These are phyloP conservation scores for Hypoxylon rickii DNA, from an alignment of 495 filamentous ascomycete genomes.

Conservation along the genomic window DNA sequence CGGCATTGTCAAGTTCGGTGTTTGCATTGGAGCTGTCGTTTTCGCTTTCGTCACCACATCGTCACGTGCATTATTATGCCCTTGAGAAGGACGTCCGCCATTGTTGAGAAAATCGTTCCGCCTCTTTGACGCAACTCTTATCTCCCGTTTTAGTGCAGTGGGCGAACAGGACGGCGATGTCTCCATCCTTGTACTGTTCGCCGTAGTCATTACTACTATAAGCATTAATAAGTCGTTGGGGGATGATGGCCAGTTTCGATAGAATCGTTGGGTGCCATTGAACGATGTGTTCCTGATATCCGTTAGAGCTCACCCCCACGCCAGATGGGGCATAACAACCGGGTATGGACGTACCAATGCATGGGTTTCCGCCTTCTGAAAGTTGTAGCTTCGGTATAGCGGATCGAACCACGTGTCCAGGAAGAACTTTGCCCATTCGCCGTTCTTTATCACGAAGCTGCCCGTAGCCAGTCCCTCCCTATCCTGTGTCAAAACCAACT, in stretches of 20 bases:
- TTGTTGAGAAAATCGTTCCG: slow-evolving; percentile 49
- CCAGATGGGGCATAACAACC: not conserved
- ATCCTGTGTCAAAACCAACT: slow-evolving; percentile 86
- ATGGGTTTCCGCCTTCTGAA: slow-evolving; percentile 91
- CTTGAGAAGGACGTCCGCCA: slow-evolving; percentile 51
- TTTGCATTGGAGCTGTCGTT: slow-evolving; percentile 13
- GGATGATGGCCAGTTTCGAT: slow-evolving; percentile 81
- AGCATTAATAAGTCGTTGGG: slow-evolving; percentile 79
- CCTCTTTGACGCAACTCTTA: slow-evolving; percentile 71
- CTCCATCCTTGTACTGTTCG: slow-evolving; percentile 76
- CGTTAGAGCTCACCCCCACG: slow-evolving; percentile 25
- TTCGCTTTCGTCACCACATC: slow-evolving; percentile 16
- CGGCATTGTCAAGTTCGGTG: slow-evolving; percentile 15
- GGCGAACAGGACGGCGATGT: slow-evolving; percentile 77
- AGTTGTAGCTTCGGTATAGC: slow-evolving; percentile 89
- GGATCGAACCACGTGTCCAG: slow-evolving; percentile 97
- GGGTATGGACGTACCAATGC: slow-evolving; percentile 69
- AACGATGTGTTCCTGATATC: slow-evolving; percentile 78
- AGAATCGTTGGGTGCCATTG: slow-evolving; percentile 99
- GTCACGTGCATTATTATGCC: slow-evolving; percentile 21
- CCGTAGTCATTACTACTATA: slow-evolving; percentile 56
- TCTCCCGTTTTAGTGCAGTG: slow-evolving; percentile 64
- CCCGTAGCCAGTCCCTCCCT: slow-evolving; percentile 73
- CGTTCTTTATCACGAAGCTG: slow-evolving; percentile 79
- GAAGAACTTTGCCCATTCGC: slow-evolving; percentile 91